Evolutionary conservation across 192 early-diverging fungal genomes (phyloP), one percentile per base, ranked within the genome.

Genomic region (Geosiphon pyriformis): DNA sequence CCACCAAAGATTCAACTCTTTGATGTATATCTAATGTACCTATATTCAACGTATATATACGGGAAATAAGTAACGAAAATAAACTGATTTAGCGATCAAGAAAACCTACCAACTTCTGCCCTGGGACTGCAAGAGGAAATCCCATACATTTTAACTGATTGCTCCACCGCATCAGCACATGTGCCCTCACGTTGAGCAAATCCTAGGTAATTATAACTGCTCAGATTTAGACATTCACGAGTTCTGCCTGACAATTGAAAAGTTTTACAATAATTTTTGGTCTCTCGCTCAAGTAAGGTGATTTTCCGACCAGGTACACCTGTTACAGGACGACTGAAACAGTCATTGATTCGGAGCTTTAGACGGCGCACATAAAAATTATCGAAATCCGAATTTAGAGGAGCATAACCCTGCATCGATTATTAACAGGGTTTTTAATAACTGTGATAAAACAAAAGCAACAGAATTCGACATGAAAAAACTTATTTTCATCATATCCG

Each of bases 131-230:
- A 82, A 22, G 82, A 71, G 4, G 83, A 76, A 46, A 94, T 73
- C 25, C 96, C 96, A 72, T 86, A 79, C 65, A 86, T 83, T 18
- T 75, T 70, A 56, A 96, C 80, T 4, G 84, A 74, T 33, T 80
- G 75, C 72, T 97, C 91, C 10, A 97, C 96, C 50, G 87, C 87
- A 69, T 98, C 96, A 0, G 95, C 92, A 64, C 96, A 98, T 7
- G 93, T 93, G 10, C 96, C 96, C 37, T 88, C 75, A 62, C 75
- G 85, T 78, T 97, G 92, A 46, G 92, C 94, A 81, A 98, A 98
- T 2, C 96, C 96, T 59, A 98, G 85, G 71, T 98, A 98, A 74
- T 98, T 98, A 80, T 98, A 98, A 17, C 93, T 95, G 1, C 93
- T 89, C 72, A 98, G 78, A 73, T 98, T 98, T 69, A 98, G 84